Evolutionary conservation across 2,329 filamentous ascomycete genomes (phyloP).

Genomic region (Didymella segeticola): DNA sequence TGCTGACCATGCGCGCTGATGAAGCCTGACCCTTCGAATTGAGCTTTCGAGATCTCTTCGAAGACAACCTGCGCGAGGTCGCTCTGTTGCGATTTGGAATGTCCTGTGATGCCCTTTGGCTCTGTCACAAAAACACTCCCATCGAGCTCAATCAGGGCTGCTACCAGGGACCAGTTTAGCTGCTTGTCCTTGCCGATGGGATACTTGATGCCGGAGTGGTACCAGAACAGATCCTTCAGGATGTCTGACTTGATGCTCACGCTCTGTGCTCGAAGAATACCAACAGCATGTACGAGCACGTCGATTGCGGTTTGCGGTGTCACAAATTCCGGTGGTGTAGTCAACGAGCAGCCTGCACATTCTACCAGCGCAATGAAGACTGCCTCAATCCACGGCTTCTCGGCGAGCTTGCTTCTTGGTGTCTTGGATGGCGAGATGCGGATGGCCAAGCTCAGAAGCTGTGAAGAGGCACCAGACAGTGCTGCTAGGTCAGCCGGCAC

Average conservation of each 20-base stretch:
- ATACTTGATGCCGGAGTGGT: slow-evolving; percentile 42
- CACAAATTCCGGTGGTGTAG: slow-evolving; percentile 29
- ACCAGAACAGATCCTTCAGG: slow-evolving; percentile 44
- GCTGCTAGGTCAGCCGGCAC: slow-evolving; percentile 29
- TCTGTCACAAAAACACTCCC: slow-evolving; percentile 41
- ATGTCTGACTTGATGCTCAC: slow-evolving; percentile 37
- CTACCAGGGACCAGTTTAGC: slow-evolving; percentile 42
- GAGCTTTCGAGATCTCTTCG: slow-evolving; percentile 33
- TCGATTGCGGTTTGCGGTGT: slow-evolving; percentile 28
- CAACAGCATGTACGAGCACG: slow-evolving; percentile 35
- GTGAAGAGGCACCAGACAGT: slow-evolving; percentile 37
- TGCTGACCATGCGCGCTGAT: slow-evolving; percentile 3
- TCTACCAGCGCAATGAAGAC: slow-evolving; percentile 48
- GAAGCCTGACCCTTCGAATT: slow-evolving; percentile 21
- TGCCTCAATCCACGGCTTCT: slow-evolving; percentile 55
- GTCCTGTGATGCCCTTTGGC: slow-evolving; percentile 20
- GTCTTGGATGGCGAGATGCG: slow-evolving; percentile 50
- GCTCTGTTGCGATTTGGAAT: slow-evolving; percentile 20
- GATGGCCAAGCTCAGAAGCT: slow-evolving; percentile 52
- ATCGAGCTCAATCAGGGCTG: slow-evolving; percentile 43
- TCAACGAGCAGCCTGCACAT: slow-evolving; percentile 41
- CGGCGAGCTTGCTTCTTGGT: slow-evolving; percentile 48
- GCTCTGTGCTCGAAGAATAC: slow-evolving; percentile 32
- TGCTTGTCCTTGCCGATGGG: slow-evolving; percentile 25
- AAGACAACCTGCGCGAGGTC: slow-evolving; percentile 42